Percentiles rank a stretch among this genome's conserved stretches.
phyloP scores from a whole-genome alignment of 1,284 basidiomycete genomes.

The Schizophyllum commune region DNA sequence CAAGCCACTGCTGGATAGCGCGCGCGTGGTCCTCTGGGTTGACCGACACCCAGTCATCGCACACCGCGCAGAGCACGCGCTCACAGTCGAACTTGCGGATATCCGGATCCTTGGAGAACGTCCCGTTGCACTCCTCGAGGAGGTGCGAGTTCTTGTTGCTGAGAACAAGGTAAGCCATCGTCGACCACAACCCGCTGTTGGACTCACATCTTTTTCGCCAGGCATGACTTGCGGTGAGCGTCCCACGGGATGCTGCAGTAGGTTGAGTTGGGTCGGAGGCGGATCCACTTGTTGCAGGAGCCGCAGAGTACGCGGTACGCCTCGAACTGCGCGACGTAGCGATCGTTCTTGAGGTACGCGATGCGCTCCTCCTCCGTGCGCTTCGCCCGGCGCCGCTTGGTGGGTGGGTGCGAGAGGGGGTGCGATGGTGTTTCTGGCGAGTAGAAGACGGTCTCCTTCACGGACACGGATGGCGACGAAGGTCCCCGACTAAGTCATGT shows the following conservation, averaged over 20 bases:
- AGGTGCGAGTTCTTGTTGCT: slow-evolving; percentile 46
- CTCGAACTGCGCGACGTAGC: slow-evolving; percentile 72
- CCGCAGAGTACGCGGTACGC: slow-evolving; percentile 71
- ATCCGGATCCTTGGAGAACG: slow-evolving; percentile 55
- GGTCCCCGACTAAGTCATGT: neutral
- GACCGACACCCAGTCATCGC: slow-evolving; percentile 30
- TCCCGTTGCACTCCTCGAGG: slow-evolving; percentile 47
- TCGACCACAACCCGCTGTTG: neutral
- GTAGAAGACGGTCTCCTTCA: neutral
- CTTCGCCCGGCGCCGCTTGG: slow-evolving; percentile 63
- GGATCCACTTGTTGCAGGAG: slow-evolving; percentile 75
- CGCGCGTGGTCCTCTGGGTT: slow-evolving; percentile 42
- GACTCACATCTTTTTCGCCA: slow-evolving; percentile 61
- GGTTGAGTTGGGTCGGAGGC: slow-evolving; percentile 70
- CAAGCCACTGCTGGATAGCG: slow-evolving; percentile 46
- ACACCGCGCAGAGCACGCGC: slow-evolving; percentile 57
- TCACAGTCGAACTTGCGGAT: slow-evolving; percentile 66
- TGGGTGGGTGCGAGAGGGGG: slow-evolving; percentile 27
- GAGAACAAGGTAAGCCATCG: neutral
- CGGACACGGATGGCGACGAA: neutral
- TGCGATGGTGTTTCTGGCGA: neutral
- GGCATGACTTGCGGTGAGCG: slow-evolving; percentile 67
- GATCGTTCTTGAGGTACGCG: slow-evolving; percentile 61
- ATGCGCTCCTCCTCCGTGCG: slow-evolving; percentile 74
- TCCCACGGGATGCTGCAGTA: slow-evolving; percentile 84